phyloP scores from a whole-genome alignment of 2,329 filamentous ascomycete species.

The Kalmusia sp. region DNA sequence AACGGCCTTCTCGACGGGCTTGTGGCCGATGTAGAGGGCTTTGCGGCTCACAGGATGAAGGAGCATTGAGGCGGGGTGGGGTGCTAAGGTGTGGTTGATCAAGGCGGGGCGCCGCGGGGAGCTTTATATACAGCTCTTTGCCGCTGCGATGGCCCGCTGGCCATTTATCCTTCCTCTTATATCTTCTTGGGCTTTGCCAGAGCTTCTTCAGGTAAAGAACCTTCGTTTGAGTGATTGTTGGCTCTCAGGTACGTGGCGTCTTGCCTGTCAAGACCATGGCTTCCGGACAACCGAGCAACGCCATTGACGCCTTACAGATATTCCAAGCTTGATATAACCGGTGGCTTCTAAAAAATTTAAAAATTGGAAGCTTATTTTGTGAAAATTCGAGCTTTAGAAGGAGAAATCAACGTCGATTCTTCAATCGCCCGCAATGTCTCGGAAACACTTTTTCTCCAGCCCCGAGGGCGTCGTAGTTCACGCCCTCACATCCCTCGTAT shows the following conservation, averaged over 20 bases:
- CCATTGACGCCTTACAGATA: conserved; percentile 5
- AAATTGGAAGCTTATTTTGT: not conserved
- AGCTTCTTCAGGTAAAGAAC: too few relatives aligned
- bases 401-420: not conserved
- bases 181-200: too few relatives aligned
- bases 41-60: conserved; percentile 5
- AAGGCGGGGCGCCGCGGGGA: conserved; percentile 32
- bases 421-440: conserved; percentile 52
- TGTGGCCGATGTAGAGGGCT: not conserved
- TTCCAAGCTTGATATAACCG: conserved; percentile 8
- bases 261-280: not conserved
- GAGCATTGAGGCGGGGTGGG: conserved; percentile 12
- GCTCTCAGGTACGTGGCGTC: not conserved
- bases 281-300: not conserved
- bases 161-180: conserved; percentile 3
- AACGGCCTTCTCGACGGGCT: conserved; percentile 3
- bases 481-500: conserved; percentile 55
- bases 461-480: conserved; percentile 59
- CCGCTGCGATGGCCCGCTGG: conserved; percentile 14
- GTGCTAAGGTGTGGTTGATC: too few relatives aligned
- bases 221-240: too few relatives aligned
- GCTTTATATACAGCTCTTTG: conserved; percentile 27
- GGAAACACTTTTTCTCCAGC: conserved; percentile 62
- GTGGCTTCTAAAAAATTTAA: conserved; percentile 3
- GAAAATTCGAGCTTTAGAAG: not conserved